Base-by-base conservation (phyloP, 169 alveolate species). In the Blepharisma undulans region DNA sequence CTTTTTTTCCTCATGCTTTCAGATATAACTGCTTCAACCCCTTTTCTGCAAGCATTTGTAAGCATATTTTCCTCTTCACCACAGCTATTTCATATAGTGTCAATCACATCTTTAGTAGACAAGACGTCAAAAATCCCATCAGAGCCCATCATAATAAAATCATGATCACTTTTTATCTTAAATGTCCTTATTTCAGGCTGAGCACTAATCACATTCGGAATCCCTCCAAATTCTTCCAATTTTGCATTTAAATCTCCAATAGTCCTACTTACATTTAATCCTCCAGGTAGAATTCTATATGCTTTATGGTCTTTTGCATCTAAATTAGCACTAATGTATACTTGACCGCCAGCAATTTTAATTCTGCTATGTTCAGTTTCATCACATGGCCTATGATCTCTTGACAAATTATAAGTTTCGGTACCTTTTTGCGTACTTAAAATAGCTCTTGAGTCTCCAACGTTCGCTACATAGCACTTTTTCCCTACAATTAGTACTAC, bases 391-490 rank as follows among this genome's bases (percentile, higher is more conserved):
- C 94, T 96, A 88, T 97, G 98, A 76, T 97, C 98, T 85, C 86
- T 92, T 12, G 97, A 88, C 36, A 97, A 88, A 60, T 79, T 92
- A 6, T 66, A 76, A 29, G 92, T 77, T 19, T 82, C 80, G 80
- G 87, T 76, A 4, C 98, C 98, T 61, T 82, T 27, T 60, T 93
- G 90, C 30, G 95, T 87, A 18, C 94, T 77, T 84, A 97, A 78
- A 4, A 98, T 92, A 25, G 98, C 98, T 77, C 98, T 81, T 76
- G 97, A 91, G 93, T 98, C 99, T 18, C 99, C 99, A 66, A 97
- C 96, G 94, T 97, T 97, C 10, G 97, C 96, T 4, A 92, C 77
- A 91, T 96, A 96, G 89, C 97, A 94, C 4, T 60, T 66, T 76
- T 92, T 88, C 32, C 95, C 97, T 21, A 96, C 89, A 61, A 93